Evolutionary conservation across 805 yeast genomes (phyloP), one percentile per base, ranked within the genome.

Genomic region (Sporopachydermia lactativora): DNA sequence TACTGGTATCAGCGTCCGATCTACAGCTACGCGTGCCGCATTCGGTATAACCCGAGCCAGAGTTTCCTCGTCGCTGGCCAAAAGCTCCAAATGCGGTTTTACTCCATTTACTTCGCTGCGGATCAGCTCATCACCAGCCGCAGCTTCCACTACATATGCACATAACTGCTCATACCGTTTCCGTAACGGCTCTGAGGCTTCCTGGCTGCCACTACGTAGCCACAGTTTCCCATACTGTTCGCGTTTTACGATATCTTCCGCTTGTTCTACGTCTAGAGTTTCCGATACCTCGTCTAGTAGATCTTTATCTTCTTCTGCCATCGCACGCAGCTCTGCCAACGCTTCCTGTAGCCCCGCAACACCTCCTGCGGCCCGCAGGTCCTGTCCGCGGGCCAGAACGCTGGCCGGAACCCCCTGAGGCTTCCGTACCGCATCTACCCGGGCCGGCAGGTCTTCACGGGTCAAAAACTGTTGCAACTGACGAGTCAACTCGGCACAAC

Each of bases 401-500:
- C 31, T 24, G 31, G 8, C n/a, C 8, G 31, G 31, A 8, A 24
- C n/a, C 31, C 31, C 31, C n/a, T 24, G 31, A 8, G 31, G 31
- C n/a, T 24, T 24, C n/a, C 31, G 8, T 8, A 24, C 31, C 8
- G 31, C n/a, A 24, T 24, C 31, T 8, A 24, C 31, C 8, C 31
- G 8, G n/a, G 31, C 31, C 8, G 31, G 31, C n/a, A 24, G 31
- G n/a, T 24, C n/a, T n/a, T 24, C 8, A 18, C 15, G 5, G 15
- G 18, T 31, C 57, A 11, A 15, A 38, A 15, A 19, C 16, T 46
- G 41, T 13, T 50, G 55, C 5, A 53, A 39, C 17, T 44, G 39
- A 1, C 42, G 43, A 14, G 51, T 52, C 16, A 57, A 43, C n/a
- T 36, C 35, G 11, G 60, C 47, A 46, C 54, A 38, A 15, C 52